phyloP scores from a whole-genome alignment of 495 filamentous ascomycete genomes.

The Trichoderma orchidacearum region DNA sequence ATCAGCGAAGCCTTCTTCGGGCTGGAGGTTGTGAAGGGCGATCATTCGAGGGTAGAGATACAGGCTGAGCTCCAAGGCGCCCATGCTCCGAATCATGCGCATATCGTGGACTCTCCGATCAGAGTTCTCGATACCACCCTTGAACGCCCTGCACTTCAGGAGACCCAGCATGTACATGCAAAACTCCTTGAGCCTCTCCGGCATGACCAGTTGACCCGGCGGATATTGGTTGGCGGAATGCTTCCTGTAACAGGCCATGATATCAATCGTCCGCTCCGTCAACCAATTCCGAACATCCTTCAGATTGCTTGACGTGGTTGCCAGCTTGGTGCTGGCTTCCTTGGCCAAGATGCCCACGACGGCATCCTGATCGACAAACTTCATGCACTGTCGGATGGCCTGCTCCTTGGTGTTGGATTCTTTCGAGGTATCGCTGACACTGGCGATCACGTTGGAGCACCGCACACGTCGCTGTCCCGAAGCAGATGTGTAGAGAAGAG shows the following conservation, averaged over 20 bases:
- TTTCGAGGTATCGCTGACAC: constrained; percentile 68
- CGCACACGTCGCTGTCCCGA: constrained; percentile 81
- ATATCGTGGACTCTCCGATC: constrained; percentile 86
- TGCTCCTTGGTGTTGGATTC: constrained; percentile 25
- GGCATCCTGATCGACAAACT: constrained; percentile 88
- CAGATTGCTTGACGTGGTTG: constrained; percentile 51
- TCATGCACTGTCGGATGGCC: constrained; percentile 41
- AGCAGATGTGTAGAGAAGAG: constrained; percentile 85
- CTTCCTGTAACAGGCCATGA: constrained; percentile 87
- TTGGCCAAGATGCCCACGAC: constrained; percentile 79
- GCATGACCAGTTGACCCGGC: constrained; percentile 85
- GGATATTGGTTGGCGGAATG: constrained; percentile 67
- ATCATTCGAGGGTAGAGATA: constrained; percentile 95
- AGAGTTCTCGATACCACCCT: constrained; percentile 82
- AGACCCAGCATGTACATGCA: constrained; percentile 93
- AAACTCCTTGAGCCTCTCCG: constrained; percentile 93
- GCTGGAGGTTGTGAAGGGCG: constrained; percentile 79
- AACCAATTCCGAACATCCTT: constrained; percentile 79
- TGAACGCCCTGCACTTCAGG: constrained; percentile 85
- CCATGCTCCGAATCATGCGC: constrained; percentile 79
- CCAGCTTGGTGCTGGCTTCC: constrained; percentile 73
- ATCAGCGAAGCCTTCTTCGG: constrained; percentile 78
- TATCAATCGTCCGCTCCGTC: constrained; percentile 88
- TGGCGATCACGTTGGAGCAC: constrained; percentile 86
- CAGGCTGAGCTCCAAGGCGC: constrained; percentile 68